Evolutionary conservation across 768 basidiomycete genomes (phyloP), one percentile per base, ranked within the genome.

Genomic region (Mycena filopes): DNA sequence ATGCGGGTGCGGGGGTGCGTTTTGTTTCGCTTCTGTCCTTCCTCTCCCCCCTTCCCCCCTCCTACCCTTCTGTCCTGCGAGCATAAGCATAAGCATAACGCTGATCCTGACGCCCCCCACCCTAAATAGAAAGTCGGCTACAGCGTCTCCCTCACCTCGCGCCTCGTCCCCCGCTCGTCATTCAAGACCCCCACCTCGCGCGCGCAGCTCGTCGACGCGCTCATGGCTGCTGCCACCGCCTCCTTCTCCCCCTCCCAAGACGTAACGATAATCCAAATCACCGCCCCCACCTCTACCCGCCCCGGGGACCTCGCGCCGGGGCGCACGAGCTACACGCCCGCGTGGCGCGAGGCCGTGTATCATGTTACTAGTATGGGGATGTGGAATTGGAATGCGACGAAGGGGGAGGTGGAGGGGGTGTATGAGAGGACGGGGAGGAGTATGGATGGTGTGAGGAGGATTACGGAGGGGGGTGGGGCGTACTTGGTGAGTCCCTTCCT

Each of bases 361-460:
- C 84, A 86, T 65, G 74, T 83, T 53, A 85, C 84, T 12, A 73
- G 79, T 25, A 72, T 82, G 36, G 75, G 79, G 8, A 55, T 73
- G n/a, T 85, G 83, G 83, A 78, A 79, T 21, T 85, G 81, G 78
- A 79, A 84, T 55, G 79, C 83, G 7, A 83, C 81, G 3, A 63
- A 62, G 20, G 73, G 59, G 21, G 80, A 83, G 46, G 80, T 81
- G 56, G 63, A 66, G 47, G 68, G 53, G 3, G 56, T 72, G 26
- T 84, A 85, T 67, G 28, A 72, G 5, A 58, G 70, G 29, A 78
- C 75, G 18, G 81, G 81, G 26, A 59, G 48, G n/a, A 73, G 81
- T 5, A 80, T 84, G 28, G 80, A 81, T 50, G 66, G 78, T 66
- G 68, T 86, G 63, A 71, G 82, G 36, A 76, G 57, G 62, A 76